Percentiles rank a stretch among this genome's conserved stretches.
Evolutionary conservation across 1,284 basidiomycete species (phyloP).

Genomic region (Trichosporon inkin): DNA sequence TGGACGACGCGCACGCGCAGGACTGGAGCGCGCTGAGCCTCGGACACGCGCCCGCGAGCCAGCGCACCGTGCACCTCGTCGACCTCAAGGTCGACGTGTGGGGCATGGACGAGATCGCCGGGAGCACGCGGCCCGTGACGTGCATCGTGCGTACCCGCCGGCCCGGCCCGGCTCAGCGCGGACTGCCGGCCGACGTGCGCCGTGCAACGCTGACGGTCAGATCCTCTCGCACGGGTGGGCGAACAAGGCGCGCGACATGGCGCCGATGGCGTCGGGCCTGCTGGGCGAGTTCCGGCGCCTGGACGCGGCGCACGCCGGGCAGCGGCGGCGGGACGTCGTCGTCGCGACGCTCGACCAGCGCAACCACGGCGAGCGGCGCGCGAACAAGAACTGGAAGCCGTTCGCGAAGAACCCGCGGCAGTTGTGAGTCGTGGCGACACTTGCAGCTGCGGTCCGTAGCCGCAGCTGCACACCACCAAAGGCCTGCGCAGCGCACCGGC

Average conservation of each 20-base stretch:
- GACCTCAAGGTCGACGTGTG: conserved; percentile 40
- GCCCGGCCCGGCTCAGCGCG: no score
- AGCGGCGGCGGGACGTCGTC: conserved; percentile 35
- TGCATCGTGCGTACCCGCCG: conserved; percentile 26
- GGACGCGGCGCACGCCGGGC: conserved; percentile 5
- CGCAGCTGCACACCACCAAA: no score
- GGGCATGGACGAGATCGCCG: conserved; percentile 40
- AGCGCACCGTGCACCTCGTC: conserved; percentile 26
- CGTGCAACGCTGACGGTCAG: no score
- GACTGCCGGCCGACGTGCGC: no score
- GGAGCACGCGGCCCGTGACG: conserved; percentile 27
- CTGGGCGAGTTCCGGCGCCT: conserved; percentile 30
- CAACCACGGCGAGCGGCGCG: conserved; percentile 60
- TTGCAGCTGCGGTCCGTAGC: no score
- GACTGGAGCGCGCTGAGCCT: conserved; percentile 35
- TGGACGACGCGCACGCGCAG: conserved; percentile 18
- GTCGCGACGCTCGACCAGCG: conserved; percentile 60
- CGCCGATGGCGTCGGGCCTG: conserved; percentile 38
- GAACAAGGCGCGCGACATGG: conserved; percentile 23
- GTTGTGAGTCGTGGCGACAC: conserved; percentile 45
- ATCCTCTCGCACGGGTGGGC: conserved; percentile 21
- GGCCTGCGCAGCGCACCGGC: no score
- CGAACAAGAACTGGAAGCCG: conserved; percentile 55
- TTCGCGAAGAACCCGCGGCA: conserved; percentile 65
- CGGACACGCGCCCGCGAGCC: conserved; percentile 19